These are phyloP conservation scores for Nothophytophthora sp. DNA, from an alignment of 352 stramenopile genomes.

Conservation along the genomic window DNA sequence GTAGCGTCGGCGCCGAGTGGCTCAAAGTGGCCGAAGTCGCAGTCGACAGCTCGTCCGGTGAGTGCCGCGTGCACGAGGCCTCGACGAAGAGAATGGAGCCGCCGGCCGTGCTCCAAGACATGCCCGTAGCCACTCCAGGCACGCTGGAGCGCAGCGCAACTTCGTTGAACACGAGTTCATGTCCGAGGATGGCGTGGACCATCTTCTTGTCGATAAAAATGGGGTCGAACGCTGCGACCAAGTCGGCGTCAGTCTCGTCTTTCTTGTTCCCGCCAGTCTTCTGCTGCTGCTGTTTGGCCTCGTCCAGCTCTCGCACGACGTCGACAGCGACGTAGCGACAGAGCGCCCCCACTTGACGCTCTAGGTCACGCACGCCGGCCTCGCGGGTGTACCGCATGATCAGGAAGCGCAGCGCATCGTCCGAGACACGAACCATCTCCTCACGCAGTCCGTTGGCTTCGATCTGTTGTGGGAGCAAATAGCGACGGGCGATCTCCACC, in stretches of 20 bases:
- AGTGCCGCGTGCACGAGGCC: slow-evolving; percentile 62
- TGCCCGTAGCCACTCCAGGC: slow-evolving; percentile 73
- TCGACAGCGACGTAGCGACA: slow-evolving; percentile 76
- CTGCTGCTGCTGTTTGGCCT: slow-evolving; percentile 9
- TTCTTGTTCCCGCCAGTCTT: slow-evolving; percentile 5
- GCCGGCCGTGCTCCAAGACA: slow-evolving; percentile 82
- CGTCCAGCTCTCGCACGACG: slow-evolving; percentile 58
- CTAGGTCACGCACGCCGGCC: slow-evolving; percentile 83
- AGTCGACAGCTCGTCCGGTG: slow-evolving; percentile 14
- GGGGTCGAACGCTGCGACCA: slow-evolving; percentile 30
- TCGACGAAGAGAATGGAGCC: slow-evolving; percentile 89
- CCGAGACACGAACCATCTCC: slow-evolving; percentile 44
- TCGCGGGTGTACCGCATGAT: slow-evolving; percentile 88
- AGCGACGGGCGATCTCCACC: slow-evolving; percentile 74
- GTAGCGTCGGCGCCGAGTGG: slow-evolving; percentile 35
- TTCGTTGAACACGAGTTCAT: slow-evolving; percentile 75
- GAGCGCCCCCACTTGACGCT: slow-evolving; percentile 74
- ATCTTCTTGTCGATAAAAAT: slow-evolving; percentile 51
- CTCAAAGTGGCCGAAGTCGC: slow-evolving; percentile 16
- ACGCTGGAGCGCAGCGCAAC: slow-evolving; percentile 68
- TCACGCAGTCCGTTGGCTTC: slow-evolving; percentile 67
- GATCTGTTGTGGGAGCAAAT: slow-evolving; percentile 81
- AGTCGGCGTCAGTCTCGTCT: slow-evolving; percentile 7
- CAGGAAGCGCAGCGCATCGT: slow-evolving; percentile 65
- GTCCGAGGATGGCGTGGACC: slow-evolving; percentile 64